A percentile compares a stretch with the other conserved stretches of the same genome.
Conservation (phyloP, 2,329 filamentous ascomycete species). For the Trichophyton mentagrophytes region DNA sequence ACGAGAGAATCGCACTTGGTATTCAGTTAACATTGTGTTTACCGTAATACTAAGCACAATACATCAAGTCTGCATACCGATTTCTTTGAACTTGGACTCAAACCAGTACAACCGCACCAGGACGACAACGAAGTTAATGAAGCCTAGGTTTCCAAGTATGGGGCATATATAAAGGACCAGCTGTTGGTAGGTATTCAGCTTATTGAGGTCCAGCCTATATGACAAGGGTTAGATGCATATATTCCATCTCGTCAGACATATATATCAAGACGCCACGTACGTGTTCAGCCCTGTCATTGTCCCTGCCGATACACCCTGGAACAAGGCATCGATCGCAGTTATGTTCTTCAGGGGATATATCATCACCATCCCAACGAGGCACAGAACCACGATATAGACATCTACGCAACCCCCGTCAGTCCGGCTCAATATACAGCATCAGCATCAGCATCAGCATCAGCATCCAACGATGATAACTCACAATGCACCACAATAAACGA, state of each 20-base stretch:
- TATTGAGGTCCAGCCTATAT: too few species aligned
- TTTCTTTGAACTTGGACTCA: constrained; percentile 32
- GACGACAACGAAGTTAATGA: constrained; percentile 40
- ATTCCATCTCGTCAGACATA: neutral
- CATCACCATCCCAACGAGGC: constrained; percentile 26
- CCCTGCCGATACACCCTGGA: constrained; percentile 38
- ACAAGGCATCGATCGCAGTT: constrained; percentile 36
- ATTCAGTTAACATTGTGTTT: neutral
- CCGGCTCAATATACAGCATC: neutral
- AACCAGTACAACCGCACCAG: constrained; percentile 40
- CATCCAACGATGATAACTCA: neutral
- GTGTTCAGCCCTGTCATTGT: constrained; percentile 42
- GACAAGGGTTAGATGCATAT: neutral
- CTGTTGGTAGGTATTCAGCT: constrained; percentile 40
- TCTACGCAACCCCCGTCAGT: constrained; percentile 18
- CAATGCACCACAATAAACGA: neutral
- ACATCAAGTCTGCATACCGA: constrained; percentile 17
- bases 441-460: neutral
- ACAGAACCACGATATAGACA: constrained; percentile 29
- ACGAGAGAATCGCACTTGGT: constrained; percentile 7
- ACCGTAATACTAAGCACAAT: neutral
- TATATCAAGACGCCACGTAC: constrained; percentile 20
- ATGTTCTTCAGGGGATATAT: constrained; percentile 32
- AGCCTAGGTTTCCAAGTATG: constrained; percentile 37
- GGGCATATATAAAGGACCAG: constrained; percentile 40